A percentile compares a stretch with the other conserved stretches of the same genome.
phyloP scores from a whole-genome alignment of 176 grass and related monocot species.

The Secale cereale region DNA sequence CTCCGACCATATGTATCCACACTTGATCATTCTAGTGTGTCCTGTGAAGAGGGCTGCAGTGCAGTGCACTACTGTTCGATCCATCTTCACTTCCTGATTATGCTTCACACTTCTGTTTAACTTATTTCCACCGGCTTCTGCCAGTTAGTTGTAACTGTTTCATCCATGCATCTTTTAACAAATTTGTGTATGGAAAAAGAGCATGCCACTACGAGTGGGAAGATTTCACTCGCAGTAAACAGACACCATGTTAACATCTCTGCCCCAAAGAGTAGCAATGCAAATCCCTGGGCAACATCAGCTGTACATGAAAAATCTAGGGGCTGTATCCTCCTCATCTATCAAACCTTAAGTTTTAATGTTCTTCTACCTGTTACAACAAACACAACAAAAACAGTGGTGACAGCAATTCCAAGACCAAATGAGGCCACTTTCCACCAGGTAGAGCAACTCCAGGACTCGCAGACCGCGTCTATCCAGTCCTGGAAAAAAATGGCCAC shows the following conservation, averaged over 20 bases:
- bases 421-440: conserved; percentile 48
- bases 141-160: not conserved
- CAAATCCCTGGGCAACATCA: conserved; percentile 13
- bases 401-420: conserved; percentile 7
- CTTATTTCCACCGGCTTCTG: not conserved
- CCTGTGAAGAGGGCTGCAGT: too few species aligned
- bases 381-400: conserved; percentile 34
- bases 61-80: too few species aligned
- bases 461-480: conserved; percentile 26
- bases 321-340: not conserved
- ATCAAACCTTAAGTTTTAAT: conserved; percentile 85
- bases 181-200: not conserved
- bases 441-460: conserved; percentile 34
- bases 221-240: not conserved
- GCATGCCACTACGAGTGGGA: not conserved
- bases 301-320: conserved; percentile 50
- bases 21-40: too few species aligned
- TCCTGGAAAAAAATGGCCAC: conserved; percentile 16
- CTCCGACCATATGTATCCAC: too few species aligned
- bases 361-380: conserved; percentile 71
- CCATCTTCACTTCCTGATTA: too few species aligned
- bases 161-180: not conserved
- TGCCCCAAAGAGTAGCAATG: not conserved
- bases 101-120: not conserved
- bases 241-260: conserved; percentile 4